Evolutionary conservation across 768 basidiomycete species (phyloP), one percentile per base, ranked within the genome.

Genomic region (Favolaschia claudopus): DNA sequence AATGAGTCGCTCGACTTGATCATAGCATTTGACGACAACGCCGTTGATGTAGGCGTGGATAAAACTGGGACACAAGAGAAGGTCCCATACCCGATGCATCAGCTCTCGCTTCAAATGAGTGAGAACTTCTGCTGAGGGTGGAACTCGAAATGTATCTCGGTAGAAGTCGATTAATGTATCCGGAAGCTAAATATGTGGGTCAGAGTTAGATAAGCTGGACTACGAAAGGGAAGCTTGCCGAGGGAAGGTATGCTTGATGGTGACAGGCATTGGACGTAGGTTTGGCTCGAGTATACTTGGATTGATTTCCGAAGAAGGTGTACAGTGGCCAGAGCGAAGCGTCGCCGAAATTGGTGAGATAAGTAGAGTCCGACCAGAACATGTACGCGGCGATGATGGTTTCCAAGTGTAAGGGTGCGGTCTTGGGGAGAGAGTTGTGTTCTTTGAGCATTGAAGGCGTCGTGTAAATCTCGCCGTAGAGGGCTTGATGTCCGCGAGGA

Each of bases 321-420:
- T 77, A 77, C 0, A 72, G 25, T 1, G 76, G 76, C 77, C 75
- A 78, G 0, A 73, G 55, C 1, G 64, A 60, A 1, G 66, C 70
- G 27, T 34, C 52, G 4, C 72, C 72, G 37, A 74, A 74, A 5
- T 42, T 50, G 0, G 69, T 51, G 8, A 73, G 63, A 36, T 70
- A 66, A 4, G 73, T 74, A 0, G 65, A 46, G 47, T 74, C 73
- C 0, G 70, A 72, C 63, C 67, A 73, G 20, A 70, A 63, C 72
- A 74, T 71, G 24, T 68, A 45, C 0, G 67, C 58, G 2, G 59
- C 66, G 19, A 71, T 59, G 14, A 65, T 59, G 3, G 55, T 62
- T 33, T 68, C 67, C 5, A 69, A 36, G 15, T 60, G 33, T 3
- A 47, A 49, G 24, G 29, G 27, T 2, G 40, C 36, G n/a, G 60